phyloP scores from a whole-genome alignment of 495 filamentous ascomycete genomes.

The Penicillium paradoxum region DNA sequence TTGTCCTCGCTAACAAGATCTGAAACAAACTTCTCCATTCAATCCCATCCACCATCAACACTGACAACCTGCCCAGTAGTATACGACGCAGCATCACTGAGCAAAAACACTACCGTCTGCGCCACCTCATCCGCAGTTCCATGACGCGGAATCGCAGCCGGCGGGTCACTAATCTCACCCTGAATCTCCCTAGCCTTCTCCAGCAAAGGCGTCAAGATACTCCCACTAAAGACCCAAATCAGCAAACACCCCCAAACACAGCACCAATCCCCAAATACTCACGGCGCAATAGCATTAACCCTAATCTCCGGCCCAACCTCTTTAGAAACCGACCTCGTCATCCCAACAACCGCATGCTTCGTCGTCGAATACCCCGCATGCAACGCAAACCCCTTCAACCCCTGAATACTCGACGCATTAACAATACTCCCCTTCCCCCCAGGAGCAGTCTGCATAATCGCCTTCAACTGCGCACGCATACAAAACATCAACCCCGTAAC shows the following conservation, averaged over 20 bases:
- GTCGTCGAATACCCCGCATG: slow-evolving; percentile 51
- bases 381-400: slow-evolving; percentile 44
- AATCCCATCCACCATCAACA: slow-evolving; percentile 41
- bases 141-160: slow-evolving; percentile 39
- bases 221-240: slow-evolving; percentile 33
- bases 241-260: slow-evolving; percentile 5
- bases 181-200: slow-evolving; percentile 26
- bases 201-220: slow-evolving; percentile 53
- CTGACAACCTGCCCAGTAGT: slow-evolving; percentile 44
- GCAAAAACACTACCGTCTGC: slow-evolving; percentile 48
- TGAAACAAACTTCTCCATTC: slow-evolving; percentile 4
- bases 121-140: slow-evolving; percentile 49
- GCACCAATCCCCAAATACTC: slow-evolving; percentile 17
- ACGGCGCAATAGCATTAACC: slow-evolving; percentile 56
- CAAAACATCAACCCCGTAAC: slow-evolving; percentile 55
- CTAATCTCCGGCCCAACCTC: slow-evolving; percentile 54
- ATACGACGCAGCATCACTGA: slow-evolving; percentile 52
- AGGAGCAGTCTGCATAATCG: slow-evolving; percentile 30
- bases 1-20: not conserved
- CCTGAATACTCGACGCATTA: slow-evolving; percentile 53
- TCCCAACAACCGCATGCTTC: slow-evolving; percentile 56
- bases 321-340: slow-evolving; percentile 54
- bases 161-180: slow-evolving; percentile 30
- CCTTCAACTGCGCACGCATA: slow-evolving; percentile 48
- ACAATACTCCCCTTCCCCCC: slow-evolving; percentile 50